phyloP scores from a whole-genome alignment of 2,329 filamentous ascomycete species.

The Ceratocystis harringtonii region DNA sequence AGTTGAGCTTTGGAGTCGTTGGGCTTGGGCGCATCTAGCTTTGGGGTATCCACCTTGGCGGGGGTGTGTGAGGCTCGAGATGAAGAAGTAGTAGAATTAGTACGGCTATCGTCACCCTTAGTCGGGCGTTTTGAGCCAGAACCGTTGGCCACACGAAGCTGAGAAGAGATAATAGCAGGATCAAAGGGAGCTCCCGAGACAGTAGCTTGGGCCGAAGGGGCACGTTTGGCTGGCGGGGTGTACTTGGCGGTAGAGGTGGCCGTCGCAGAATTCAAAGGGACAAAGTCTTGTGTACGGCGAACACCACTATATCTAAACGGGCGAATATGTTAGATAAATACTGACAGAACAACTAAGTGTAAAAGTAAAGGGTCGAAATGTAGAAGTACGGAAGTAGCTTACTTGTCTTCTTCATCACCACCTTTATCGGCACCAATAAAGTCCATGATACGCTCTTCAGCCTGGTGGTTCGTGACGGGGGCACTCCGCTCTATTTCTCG shows the following conservation, averaged over 20 bases:
- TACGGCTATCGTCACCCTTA: conserved; percentile 6
- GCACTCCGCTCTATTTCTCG: conserved; percentile 73
- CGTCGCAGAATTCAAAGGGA: conserved; percentile 41
- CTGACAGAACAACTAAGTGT: not conserved
- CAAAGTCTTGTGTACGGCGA: conserved; percentile 51
- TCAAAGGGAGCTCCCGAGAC: conserved; percentile 67
- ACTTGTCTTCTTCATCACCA: conserved; percentile 88
- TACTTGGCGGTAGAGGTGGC: conserved; percentile 44
- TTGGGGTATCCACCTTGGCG: conserved; percentile 7
- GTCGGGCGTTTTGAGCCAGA: conserved; percentile 8
- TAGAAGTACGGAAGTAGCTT: conserved; percentile 23
- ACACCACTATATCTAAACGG: conserved; percentile 72
- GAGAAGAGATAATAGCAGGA: conserved; percentile 81
- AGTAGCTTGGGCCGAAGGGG: conserved; percentile 57
- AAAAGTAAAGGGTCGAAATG: not conserved
- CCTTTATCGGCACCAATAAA: conserved; percentile 48
- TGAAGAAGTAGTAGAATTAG: conserved; percentile 4
- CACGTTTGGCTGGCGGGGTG: conserved; percentile 74
- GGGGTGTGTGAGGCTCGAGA: conserved; percentile 10
- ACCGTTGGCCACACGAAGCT: conserved; percentile 31
- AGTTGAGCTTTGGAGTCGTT: conserved; percentile 3
- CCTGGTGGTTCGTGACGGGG: conserved; percentile 65
- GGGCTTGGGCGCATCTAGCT: conserved; percentile 8
- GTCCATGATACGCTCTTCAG: conserved; percentile 72
- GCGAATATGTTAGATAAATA: not conserved